phyloP scores from a whole-genome alignment of 2,329 filamentous ascomycete genomes.

The Thermochaetoides dissita region DNA sequence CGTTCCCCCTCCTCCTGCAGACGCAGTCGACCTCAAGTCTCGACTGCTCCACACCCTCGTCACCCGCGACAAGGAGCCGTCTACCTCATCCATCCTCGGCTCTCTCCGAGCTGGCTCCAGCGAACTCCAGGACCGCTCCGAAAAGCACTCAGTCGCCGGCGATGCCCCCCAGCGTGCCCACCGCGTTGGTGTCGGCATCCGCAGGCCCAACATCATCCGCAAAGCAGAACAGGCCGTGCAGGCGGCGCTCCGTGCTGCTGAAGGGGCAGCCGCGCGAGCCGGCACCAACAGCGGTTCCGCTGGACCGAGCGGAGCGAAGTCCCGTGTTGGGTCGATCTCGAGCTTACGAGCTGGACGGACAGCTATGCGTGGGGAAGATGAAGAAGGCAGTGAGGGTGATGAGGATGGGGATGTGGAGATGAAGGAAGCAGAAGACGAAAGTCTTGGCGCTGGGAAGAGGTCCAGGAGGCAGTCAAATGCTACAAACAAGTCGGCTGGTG shows the following conservation, averaged over 20 bases:
- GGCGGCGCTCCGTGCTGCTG: slow-evolving; percentile 35
- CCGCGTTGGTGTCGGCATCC: slow-evolving; percentile 26
- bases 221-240: slow-evolving; percentile 47
- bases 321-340: slow-evolving; percentile 35
- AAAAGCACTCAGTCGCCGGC: slow-evolving; percentile 24
- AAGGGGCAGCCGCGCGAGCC: slow-evolving; percentile 26
- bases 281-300: not conserved
- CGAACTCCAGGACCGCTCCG: slow-evolving; percentile 18
- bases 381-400: slow-evolving; percentile 22
- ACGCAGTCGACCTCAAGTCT: slow-evolving; percentile 9
- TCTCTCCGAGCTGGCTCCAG: slow-evolving; percentile 16
- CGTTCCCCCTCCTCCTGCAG: slow-evolving; percentile 17
- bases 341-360: slow-evolving; percentile 30
- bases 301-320: slow-evolving; percentile 25
- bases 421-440: slow-evolving; percentile 26
- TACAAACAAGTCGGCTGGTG: slow-evolving; percentile 13
- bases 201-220: slow-evolving; percentile 44
- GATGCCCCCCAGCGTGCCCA: slow-evolving; percentile 24
- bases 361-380: not conserved
- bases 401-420: slow-evolving; percentile 30
- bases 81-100: slow-evolving; percentile 8
- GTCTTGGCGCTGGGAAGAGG: slow-evolving; percentile 12
- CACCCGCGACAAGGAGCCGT: slow-evolving; percentile 10
- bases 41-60: slow-evolving; percentile 14
- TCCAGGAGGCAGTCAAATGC: slow-evolving; percentile 2